These are phyloP conservation scores for Starmerella bombi DNA, from an alignment of 805 yeast species.

Conservation along the genomic window DNA sequence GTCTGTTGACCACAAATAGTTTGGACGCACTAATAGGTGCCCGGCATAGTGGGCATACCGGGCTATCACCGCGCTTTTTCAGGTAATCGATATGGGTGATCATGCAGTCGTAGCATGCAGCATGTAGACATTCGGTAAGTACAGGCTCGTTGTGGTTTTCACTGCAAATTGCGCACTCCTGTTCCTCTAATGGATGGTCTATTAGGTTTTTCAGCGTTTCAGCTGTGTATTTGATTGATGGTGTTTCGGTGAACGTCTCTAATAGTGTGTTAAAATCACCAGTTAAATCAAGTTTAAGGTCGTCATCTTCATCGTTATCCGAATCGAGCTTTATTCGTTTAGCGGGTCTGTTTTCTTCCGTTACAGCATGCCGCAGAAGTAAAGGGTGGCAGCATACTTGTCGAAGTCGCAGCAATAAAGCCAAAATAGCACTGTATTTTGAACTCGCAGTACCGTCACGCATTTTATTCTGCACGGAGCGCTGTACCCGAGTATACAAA, in stretches of 20 bases:
- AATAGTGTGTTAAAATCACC: constrained; percentile 9
- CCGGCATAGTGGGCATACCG: constrained; percentile 71
- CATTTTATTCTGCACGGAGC: constrained; percentile 25
- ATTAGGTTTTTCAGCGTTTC: constrained; percentile 24
- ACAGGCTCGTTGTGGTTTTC: constrained; percentile 48
- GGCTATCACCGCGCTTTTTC: constrained; percentile 31
- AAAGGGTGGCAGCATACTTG: constrained; percentile 81
- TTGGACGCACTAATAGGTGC: constrained; percentile 37
- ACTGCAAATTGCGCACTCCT: constrained; percentile 80
- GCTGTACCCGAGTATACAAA: constrained; percentile 53
- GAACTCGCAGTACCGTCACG: constrained; percentile 55
- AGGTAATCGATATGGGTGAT: constrained; percentile 65
- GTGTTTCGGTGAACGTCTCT: constrained; percentile 6
- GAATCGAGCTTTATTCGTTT: constrained; percentile 2
- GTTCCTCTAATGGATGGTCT: constrained; percentile 26
- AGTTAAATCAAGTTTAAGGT: constrained; percentile 8
- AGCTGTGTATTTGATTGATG: constrained; percentile 12
- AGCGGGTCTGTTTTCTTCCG: constrained; percentile 8
- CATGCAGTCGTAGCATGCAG: constrained; percentile 62
- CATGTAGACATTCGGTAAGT: constrained; percentile 68
- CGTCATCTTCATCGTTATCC: constrained; percentile 3
- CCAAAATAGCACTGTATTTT: constrained; percentile 63
- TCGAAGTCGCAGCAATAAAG: constrained; percentile 69
- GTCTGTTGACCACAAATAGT: constrained; percentile 32
- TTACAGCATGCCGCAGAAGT: constrained; percentile 36